These are phyloP conservation scores for Picea abies DNA, from an alignment of 83 land plant genomes.

Conservation along the genomic window DNA sequence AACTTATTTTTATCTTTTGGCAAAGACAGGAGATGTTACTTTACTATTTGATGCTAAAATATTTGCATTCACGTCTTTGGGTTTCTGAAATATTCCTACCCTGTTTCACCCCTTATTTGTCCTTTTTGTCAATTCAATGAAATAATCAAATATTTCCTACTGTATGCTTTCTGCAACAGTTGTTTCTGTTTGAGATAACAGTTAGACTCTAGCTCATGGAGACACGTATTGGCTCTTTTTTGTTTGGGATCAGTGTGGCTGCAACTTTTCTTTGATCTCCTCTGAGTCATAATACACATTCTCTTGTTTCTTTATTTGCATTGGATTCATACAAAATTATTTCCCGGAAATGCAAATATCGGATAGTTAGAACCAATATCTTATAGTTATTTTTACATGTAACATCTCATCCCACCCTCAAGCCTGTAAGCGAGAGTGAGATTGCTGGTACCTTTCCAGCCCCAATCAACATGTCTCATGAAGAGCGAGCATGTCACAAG, in stretches of 20 bases:
- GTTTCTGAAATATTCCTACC: not conserved
- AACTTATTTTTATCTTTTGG: not conserved
- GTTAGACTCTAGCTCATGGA: not conserved
- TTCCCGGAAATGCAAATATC: not conserved
- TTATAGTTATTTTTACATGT: too few species aligned
- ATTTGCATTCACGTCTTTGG: not conserved
- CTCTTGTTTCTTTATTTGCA: not conserved
- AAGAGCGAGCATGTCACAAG: too few species aligned
- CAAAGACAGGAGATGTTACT: too few species aligned
- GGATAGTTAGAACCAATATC: too few species aligned
- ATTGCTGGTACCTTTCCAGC: too few species aligned
- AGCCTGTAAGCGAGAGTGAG: too few species aligned
- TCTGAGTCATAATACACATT: not conserved
- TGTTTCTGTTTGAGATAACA: not conserved
- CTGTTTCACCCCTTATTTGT: not conserved
- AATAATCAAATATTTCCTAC: not conserved
- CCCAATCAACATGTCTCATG: too few species aligned
- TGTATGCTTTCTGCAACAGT: not conserved
- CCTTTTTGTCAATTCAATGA: not conserved
- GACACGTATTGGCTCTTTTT: not conserved
- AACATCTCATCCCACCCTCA: too few species aligned
- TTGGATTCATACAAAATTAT: constrained; percentile 7
- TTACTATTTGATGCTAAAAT: not conserved
- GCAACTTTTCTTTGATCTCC: not conserved
- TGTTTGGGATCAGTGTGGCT: not conserved